These are phyloP conservation scores for Spinacia oleracea DNA, from an alignment of 179 eudicot species.

Conservation along the genomic window DNA sequence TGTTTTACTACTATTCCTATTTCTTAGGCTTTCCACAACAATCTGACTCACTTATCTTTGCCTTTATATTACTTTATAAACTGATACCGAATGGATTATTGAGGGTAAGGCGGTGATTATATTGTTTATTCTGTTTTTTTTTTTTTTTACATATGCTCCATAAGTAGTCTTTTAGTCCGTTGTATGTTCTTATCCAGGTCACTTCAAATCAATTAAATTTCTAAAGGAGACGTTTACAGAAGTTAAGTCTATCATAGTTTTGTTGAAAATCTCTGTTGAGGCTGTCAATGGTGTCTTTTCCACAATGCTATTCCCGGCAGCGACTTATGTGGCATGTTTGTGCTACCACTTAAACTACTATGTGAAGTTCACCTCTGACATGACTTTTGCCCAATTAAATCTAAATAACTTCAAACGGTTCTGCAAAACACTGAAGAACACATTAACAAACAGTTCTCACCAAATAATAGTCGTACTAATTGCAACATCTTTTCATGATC, in stretches of 20 bases:
- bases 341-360: neutral
- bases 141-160: neutral
- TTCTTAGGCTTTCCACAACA: neutral
- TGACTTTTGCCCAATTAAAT: neutral
- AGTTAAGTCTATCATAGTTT: neutral
- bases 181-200: neutral
- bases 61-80: neutral
- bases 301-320: too few relatives aligned
- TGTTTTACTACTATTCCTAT: neutral
- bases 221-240: neutral
- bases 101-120: neutral
- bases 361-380: neutral
- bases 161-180: neutral
- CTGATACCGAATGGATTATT: neutral
- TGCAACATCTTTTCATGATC: too few relatives aligned
- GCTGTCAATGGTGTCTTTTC: neutral
- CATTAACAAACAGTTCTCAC: neutral
- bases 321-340: neutral
- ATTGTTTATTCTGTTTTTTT: neutral
- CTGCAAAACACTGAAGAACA: neutral
- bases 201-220: neutral
- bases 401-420: neutral
- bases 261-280: neutral
- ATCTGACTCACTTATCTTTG: neutral
- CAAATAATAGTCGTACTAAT: neutral